Percentiles rank a stretch among this genome's conserved stretches.
Conservation (phyloP, 805 yeast species). For the Pichia paraexigua region DNA sequence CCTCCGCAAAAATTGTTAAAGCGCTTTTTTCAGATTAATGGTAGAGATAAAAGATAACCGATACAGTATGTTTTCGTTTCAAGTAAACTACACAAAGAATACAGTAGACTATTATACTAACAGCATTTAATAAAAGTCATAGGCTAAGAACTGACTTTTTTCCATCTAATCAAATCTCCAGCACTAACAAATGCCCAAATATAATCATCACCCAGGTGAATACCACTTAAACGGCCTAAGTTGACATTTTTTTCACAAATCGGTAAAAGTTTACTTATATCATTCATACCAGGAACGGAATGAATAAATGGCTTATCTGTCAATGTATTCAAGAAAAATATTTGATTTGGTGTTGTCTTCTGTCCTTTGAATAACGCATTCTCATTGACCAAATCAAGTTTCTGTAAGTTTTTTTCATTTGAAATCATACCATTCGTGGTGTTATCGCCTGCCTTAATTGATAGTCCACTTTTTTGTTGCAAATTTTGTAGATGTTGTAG, state of each 20-base stretch:
- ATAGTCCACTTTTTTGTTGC: neutral
- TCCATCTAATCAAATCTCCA: slow-evolving; percentile 36
- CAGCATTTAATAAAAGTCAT: too few species aligned
- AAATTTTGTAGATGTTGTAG: slow-evolving; percentile 2
- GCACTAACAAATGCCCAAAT: slow-evolving; percentile 32
- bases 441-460: neutral
- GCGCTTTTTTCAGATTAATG: neutral
- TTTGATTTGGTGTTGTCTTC: neutral
- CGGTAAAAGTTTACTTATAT: slow-evolving; percentile 27
- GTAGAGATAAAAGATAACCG: neutral
- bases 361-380: neutral
- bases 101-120: neutral
- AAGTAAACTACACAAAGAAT: neutral
- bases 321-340: neutral
- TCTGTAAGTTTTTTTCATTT: neutral
- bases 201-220: slow-evolving; percentile 24
- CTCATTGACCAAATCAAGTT: neutral
- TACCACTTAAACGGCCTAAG: slow-evolving; percentile 28
- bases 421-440: neutral
- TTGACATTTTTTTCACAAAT: slow-evolving; percentile 26
- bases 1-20: neutral
- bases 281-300: slow-evolving; percentile 15
- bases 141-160: neutral
- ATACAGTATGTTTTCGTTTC: neutral
- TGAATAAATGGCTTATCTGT: slow-evolving; percentile 18